Conservation (phyloP, 208 protist genomes). For the Phytomonas sp. region DNA sequence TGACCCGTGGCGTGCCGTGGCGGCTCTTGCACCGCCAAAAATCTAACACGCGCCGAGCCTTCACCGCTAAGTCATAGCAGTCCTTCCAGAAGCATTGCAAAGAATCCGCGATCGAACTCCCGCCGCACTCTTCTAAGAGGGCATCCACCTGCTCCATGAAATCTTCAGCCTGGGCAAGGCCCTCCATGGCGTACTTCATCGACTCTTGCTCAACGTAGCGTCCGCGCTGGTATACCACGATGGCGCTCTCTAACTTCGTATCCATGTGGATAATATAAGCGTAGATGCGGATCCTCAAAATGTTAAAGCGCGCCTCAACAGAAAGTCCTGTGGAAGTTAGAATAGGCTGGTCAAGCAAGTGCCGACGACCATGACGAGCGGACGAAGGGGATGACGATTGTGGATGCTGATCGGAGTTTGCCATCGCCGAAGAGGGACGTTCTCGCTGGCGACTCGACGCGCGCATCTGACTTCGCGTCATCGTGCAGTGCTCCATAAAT, state of each 20-base stretch:
- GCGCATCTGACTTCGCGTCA: conserved; percentile 40
- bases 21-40: conserved; percentile 10
- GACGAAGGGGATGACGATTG: not conserved
- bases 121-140: conserved; percentile 26
- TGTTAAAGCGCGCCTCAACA: conserved; percentile 32
- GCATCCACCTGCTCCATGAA: conserved; percentile 44
- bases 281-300: conserved; percentile 58
- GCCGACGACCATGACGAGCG: conserved; percentile 17
- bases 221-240: conserved; percentile 32
- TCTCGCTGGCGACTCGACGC: conserved; percentile 24
- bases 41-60: conserved; percentile 29
- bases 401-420: conserved; percentile 7
- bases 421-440: conserved; percentile 15
- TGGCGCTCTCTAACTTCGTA: conserved; percentile 26
- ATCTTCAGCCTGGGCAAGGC: conserved; percentile 29
- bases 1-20: not conserved
- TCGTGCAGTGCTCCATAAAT: conserved; percentile 19
- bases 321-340: not conserved
- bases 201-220: conserved; percentile 29
- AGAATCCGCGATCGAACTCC: conserved; percentile 26
- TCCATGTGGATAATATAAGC: conserved; percentile 50
- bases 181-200: conserved; percentile 42
- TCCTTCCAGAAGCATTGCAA: conserved; percentile 45
- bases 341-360: conserved; percentile 11
- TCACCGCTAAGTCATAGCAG: conserved; percentile 37